Evolutionary conservation across 768 basidiomycete species (phyloP).

Genomic region (Boletus reticuloceps): DNA sequence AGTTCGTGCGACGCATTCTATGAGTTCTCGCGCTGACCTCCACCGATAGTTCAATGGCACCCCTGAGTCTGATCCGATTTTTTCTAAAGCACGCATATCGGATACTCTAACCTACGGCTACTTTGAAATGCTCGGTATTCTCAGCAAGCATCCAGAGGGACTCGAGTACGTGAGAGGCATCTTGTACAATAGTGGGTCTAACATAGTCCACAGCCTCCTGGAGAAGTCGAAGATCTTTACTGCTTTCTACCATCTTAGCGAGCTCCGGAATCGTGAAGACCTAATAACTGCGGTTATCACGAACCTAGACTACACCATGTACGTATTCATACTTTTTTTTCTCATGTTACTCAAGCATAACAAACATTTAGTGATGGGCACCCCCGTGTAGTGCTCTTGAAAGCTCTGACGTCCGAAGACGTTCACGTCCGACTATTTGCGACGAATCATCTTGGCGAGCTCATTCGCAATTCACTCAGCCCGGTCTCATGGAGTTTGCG

Average conservation of each 20-base stretch:
- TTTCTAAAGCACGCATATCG: slow-evolving; percentile 79
- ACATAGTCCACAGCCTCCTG: slow-evolving; percentile 55
- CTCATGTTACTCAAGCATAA: neutral
- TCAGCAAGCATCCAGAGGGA: slow-evolving; percentile 88
- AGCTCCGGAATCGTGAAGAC: slow-evolving; percentile 88
- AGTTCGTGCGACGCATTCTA: slow-evolving; percentile 42
- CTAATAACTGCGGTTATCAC: slow-evolving; percentile 89
- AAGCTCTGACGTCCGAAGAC: slow-evolving; percentile 92
- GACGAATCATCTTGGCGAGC: slow-evolving; percentile 79
- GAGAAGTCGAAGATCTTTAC: slow-evolving; percentile 94
- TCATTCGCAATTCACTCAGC: slow-evolving; percentile 62
- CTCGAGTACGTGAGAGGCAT: slow-evolving; percentile 61
- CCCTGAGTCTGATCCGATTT: slow-evolving; percentile 74
- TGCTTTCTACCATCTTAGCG: slow-evolving; percentile 92
- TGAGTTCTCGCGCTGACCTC: neutral
- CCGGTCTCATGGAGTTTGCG: slow-evolving; percentile 87
- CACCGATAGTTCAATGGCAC: slow-evolving; percentile 61
- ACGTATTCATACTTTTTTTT: slow-evolving; percentile 26
- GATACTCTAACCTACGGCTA: slow-evolving; percentile 89
- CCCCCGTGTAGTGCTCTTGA: slow-evolving; percentile 87
- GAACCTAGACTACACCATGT: slow-evolving; percentile 90
- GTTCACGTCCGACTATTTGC: slow-evolving; percentile 87
- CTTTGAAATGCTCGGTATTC: slow-evolving; percentile 90
- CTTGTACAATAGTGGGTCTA: neutral
- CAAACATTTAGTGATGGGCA: slow-evolving; percentile 78